A percentile compares a stretch with the other conserved stretches of the same genome.
phyloP scores from a whole-genome alignment of 2,329 filamentous ascomycete species.

The Cercospora canescens region DNA sequence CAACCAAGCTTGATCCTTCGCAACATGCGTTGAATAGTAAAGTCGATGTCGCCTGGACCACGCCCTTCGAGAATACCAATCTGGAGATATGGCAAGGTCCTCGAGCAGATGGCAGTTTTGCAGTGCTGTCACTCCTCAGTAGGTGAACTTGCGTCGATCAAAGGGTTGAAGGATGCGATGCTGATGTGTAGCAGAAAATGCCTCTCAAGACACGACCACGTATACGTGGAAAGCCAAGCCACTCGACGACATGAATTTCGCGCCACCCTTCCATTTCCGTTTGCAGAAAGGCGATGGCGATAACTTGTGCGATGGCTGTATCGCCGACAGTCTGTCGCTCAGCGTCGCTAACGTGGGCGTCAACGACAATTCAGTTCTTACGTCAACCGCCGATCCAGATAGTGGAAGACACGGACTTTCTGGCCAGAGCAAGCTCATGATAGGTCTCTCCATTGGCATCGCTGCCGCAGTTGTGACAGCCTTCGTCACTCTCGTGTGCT shows the following conservation, averaged over 20 bases:
- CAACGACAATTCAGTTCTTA: constrained; percentile 1
- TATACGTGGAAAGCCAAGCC: constrained; percentile 17
- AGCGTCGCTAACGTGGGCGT: not conserved
- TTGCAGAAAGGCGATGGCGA: constrained; percentile 23
- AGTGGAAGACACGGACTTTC: not conserved
- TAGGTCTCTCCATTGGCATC: constrained; percentile 7
- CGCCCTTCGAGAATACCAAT: constrained; percentile 12
- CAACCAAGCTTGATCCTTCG: constrained; percentile 5
- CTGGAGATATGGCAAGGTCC: constrained; percentile 18
- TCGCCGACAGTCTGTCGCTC: constrained; percentile 10
- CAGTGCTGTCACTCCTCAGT: constrained; percentile 8
- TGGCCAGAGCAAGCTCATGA: constrained; percentile 8
- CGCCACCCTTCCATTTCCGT: constrained; percentile 14
- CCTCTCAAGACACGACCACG: constrained; percentile 2
- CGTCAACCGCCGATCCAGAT: not conserved
- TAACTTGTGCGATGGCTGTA: constrained; percentile 18
- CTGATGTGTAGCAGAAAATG: constrained; percentile 8
- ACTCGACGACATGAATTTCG: constrained; percentile 1
- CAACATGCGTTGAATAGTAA: constrained; percentile 7
- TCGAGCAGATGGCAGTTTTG: constrained; percentile 11
- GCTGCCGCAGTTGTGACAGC: not conserved
- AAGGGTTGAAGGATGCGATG: not conserved
- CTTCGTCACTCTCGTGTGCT: constrained; percentile 6
- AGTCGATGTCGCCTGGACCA: constrained; percentile 10
- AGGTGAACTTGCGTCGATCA: not conserved